A percentile compares a stretch with the other conserved stretches of the same genome.
These are phyloP conservation scores for Aspergillus nidulans DNA, from an alignment of 495 filamentous ascomycete species.

Conservation along the genomic window DNA sequence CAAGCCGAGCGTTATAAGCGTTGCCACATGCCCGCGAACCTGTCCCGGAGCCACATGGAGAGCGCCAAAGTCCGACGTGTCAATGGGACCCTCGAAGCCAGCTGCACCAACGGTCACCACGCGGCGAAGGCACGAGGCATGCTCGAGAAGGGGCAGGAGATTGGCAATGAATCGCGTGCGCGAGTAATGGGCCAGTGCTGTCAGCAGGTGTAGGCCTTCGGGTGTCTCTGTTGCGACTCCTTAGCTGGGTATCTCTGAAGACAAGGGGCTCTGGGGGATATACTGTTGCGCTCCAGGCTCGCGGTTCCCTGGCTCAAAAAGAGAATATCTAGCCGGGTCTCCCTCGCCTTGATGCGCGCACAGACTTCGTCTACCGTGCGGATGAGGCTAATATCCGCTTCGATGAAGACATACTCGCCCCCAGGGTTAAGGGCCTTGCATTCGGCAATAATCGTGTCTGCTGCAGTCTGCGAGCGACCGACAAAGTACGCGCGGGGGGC, in stretches of 20 bases:
- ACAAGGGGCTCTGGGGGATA: too few relatives aligned
- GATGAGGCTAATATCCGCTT: slow-evolving; percentile 54
- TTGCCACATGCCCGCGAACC: slow-evolving; percentile 29
- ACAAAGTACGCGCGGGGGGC: slow-evolving; percentile 39
- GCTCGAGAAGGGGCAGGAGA: slow-evolving; percentile 54
- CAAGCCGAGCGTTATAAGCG: slow-evolving; percentile 48
- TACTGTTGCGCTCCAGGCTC: slow-evolving; percentile 3
- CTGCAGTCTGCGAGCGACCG: slow-evolving; percentile 38
- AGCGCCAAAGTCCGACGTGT: slow-evolving; percentile 39
- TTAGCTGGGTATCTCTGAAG: too few relatives aligned
- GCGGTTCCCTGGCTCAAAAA: slow-evolving; percentile 30
- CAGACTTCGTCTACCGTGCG: slow-evolving; percentile 55
- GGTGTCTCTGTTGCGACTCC: slow-evolving; percentile 45
- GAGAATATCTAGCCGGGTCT: slow-evolving; percentile 55
- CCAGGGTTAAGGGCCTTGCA: slow-evolving; percentile 23
- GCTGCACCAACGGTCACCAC: slow-evolving; percentile 52
- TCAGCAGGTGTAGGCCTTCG: slow-evolving; percentile 52
- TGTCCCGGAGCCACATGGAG: slow-evolving; percentile 17
- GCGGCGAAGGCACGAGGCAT: slow-evolving; percentile 42
- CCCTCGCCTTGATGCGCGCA: slow-evolving; percentile 46
- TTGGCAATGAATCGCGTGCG: slow-evolving; percentile 57
- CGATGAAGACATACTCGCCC: slow-evolving; percentile 47
- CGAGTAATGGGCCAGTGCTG: slow-evolving; percentile 53
- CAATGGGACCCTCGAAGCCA: slow-evolving; percentile 50
- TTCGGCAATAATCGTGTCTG: slow-evolving; percentile 41